phyloP scores from a whole-genome alignment of 805 yeast genomes.

The Martiniozyma abietophila region DNA sequence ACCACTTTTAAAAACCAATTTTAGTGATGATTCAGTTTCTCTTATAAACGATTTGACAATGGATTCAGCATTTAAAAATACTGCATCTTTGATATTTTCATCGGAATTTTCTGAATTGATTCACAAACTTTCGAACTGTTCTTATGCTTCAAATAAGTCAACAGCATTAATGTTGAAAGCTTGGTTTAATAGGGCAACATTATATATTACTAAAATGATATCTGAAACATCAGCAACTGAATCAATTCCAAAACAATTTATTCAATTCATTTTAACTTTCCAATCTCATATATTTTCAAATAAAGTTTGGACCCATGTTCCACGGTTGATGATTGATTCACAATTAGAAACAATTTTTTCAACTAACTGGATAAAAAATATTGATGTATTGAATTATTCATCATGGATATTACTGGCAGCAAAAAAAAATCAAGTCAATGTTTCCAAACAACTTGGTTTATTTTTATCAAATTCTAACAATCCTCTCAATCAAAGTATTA shows the following conservation, averaged over 20 bases:
- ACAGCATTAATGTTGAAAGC: slow-evolving; percentile 20
- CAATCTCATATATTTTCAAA: slow-evolving; percentile 22
- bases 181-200: slow-evolving; percentile 51
- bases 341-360: slow-evolving; percentile 55
- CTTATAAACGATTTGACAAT: too few species aligned
- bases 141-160: background rate
- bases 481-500: slow-evolving; percentile 22
- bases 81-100: slow-evolving; percentile 24
- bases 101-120: slow-evolving; percentile 16
- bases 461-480: slow-evolving; percentile 44
- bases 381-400: slow-evolving; percentile 37
- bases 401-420: slow-evolving; percentile 31
- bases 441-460: slow-evolving; percentile 51
- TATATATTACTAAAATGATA: slow-evolving; percentile 55
- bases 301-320: slow-evolving; percentile 33
- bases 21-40: background rate
- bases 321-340: slow-evolving; percentile 43
- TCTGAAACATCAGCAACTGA: slow-evolving; percentile 35
- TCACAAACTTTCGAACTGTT: too few species aligned
- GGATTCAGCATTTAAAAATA: slow-evolving; percentile 27
- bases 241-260: slow-evolving; percentile 22
- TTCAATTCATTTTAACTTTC: slow-evolving; percentile 25
- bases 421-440: slow-evolving; percentile 29
- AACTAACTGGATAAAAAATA: slow-evolving; percentile 35
- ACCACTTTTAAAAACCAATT: too few species aligned